Conservation (phyloP, 192 early-diverging fungal species). For the Coemansia sp. region DNA sequence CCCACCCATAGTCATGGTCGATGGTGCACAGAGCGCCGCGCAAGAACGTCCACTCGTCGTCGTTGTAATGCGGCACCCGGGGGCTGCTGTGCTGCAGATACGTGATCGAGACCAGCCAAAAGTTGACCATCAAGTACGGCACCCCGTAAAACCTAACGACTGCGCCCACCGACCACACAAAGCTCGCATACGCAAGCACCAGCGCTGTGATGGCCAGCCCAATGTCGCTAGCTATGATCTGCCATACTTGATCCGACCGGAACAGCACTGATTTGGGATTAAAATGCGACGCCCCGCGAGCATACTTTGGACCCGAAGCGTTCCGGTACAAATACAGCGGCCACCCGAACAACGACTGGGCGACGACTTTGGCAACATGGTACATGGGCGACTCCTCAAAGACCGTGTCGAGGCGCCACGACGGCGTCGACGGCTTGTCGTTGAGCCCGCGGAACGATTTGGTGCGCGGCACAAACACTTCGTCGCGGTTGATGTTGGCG, state of each 20-base stretch:
- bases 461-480: constrained; percentile 90
- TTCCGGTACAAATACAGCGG: constrained; percentile 82
- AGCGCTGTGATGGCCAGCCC: constrained; percentile 62
- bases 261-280: constrained; percentile 80
- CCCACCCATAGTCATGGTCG: constrained; percentile 84
- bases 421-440: constrained; percentile 51
- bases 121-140: constrained; percentile 92
- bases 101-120: constrained; percentile 96
- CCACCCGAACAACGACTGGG: constrained; percentile 84
- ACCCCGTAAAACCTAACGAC: constrained; percentile 83
- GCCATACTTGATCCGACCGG: constrained; percentile 66
- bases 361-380: constrained; percentile 62
- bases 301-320: constrained; percentile 76
- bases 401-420: constrained; percentile 55
- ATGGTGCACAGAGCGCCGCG: constrained; percentile 88
- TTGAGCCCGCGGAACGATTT: constrained; percentile 61
- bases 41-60: constrained; percentile 84
- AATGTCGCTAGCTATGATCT: constrained; percentile 74
- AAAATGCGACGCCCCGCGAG: constrained; percentile 80
- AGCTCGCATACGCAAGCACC: constrained; percentile 56
- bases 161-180: constrained; percentile 57
- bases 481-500: constrained; percentile 86
- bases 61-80: constrained; percentile 84
- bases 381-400: constrained; percentile 76
- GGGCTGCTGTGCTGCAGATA: constrained; percentile 93